phyloP scores from a whole-genome alignment of 176 grass and related monocot species.

The Canna indica region DNA sequence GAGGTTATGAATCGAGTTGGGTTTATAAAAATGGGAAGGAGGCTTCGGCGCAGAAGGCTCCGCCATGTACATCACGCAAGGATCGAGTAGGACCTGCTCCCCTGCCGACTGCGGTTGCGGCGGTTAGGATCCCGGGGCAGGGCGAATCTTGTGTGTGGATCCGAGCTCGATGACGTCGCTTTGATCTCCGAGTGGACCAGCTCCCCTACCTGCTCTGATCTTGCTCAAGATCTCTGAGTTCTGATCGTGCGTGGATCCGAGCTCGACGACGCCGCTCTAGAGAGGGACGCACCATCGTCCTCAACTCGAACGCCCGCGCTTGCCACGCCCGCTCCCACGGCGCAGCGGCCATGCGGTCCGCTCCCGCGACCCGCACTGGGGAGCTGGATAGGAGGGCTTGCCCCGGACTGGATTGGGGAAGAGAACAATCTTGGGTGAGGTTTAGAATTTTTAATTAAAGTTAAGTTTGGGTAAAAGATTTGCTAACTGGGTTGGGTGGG shows the following conservation, averaged over 20 bases:
- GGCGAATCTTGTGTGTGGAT: no score
- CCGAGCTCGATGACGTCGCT: no score
- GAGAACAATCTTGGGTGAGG: no score
- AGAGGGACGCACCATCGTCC: slow-evolving; percentile 90
- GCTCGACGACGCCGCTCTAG: slow-evolving; percentile 68
- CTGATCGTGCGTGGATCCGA: slow-evolving; percentile 63
- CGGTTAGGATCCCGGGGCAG: not conserved
- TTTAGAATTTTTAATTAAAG: no score
- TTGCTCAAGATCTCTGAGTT: slow-evolving; percentile 45
- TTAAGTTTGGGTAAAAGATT: no score
- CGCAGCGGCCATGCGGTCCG: slow-evolving; percentile 29
- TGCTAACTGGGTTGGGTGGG: no score
- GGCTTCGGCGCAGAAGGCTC: slow-evolving; percentile 31
- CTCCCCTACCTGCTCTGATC: slow-evolving; percentile 38
- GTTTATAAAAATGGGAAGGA: not conserved
- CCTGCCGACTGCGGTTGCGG: not conserved
- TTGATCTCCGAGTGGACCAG: no score
- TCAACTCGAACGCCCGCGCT: slow-evolving; percentile 51
- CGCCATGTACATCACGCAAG: slow-evolving; percentile 67
- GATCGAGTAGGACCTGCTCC: slow-evolving; percentile 50
- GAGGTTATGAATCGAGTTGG: not conserved
- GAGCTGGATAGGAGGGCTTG: slow-evolving; percentile 44
- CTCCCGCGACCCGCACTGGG: slow-evolving; percentile 45
- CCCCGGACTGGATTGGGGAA: no score
- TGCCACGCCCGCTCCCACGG: slow-evolving; percentile 64